A percentile compares a stretch with the other conserved stretches of the same genome.
Conservation (phyloP, 129 eudicot species). For the Calendula officinalis region DNA sequence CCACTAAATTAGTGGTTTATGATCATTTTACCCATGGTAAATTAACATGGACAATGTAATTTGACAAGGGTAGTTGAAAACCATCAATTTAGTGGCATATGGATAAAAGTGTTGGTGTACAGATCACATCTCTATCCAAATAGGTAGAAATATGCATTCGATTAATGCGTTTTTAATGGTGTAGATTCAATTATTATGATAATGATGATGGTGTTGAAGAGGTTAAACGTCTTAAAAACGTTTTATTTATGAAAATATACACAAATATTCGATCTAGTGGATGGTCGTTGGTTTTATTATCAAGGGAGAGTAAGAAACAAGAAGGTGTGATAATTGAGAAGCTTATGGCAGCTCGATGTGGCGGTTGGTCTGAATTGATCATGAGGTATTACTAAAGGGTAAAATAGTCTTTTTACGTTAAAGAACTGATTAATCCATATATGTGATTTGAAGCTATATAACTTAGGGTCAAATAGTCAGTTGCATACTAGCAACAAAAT, state of each 20-base stretch:
- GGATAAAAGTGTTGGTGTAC: too few relatives aligned
- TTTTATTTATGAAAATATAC: conserved; percentile 28
- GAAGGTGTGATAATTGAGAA: conserved; percentile 30
- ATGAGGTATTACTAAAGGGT: conserved; percentile 39
- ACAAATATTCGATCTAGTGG: conserved; percentile 40
- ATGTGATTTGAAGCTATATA: not conserved
- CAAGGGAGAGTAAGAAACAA: conserved; percentile 44
- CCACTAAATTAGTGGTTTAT: too few relatives aligned
- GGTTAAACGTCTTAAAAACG: conserved; percentile 33
- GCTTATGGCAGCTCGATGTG: conserved; percentile 45
- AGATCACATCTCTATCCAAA: too few relatives aligned
- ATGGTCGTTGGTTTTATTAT: conserved; percentile 47
- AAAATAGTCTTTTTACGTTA: not conserved
- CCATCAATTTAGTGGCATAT: too few relatives aligned
- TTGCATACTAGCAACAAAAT: too few relatives aligned
- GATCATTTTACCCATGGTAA: too few relatives aligned
- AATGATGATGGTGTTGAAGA: conserved; percentile 30
- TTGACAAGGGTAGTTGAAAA: too few relatives aligned
- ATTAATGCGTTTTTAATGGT: conserved; percentile 15
- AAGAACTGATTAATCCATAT: not conserved
- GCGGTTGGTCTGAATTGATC: conserved; percentile 49
- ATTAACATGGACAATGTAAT: too few relatives aligned
- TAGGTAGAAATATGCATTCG: not conserved
- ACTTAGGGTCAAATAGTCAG: too few relatives aligned
- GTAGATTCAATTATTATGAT: conserved; percentile 22